Conservation (phyloP, 371 early-diverging fungal genomes). For the Mucor velutinosus region DNA sequence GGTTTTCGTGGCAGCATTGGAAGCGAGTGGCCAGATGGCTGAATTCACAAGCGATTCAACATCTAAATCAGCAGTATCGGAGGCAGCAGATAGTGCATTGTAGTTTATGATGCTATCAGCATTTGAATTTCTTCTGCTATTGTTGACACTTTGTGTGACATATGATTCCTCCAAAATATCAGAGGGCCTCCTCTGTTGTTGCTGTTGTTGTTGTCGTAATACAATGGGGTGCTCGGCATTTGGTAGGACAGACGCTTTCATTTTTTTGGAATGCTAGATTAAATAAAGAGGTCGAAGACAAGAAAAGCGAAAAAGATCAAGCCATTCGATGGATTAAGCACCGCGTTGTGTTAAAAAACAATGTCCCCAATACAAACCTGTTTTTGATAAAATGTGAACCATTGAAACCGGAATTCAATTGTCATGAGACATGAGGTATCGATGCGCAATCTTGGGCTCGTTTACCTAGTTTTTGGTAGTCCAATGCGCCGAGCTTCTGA, state of each 20-base stretch:
- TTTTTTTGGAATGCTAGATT: background rate
- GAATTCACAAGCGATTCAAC: background rate
- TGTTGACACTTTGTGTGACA: constrained; percentile 7
- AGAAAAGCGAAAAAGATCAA: background rate
- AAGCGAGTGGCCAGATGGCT: background rate
- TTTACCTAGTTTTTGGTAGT: background rate
- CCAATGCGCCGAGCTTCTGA: background rate
- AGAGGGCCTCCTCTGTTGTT: background rate
- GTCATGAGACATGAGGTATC: background rate
- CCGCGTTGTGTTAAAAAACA: constrained; percentile 1
- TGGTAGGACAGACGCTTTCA: background rate
- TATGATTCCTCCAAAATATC: constrained; percentile 1
- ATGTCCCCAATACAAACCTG: background rate
- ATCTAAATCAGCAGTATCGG: background rate
- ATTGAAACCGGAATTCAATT: constrained; percentile 8
- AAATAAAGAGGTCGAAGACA: background rate
- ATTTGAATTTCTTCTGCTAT: background rate
- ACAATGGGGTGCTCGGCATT: background rate
- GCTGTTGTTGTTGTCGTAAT: background rate
- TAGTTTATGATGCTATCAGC: background rate
- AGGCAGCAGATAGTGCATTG: background rate
- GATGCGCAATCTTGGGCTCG: background rate
- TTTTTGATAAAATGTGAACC: background rate
- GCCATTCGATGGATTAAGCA: background rate
- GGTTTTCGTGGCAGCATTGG: background rate